Evolutionary conservation across 2,329 filamentous ascomycete genomes (phyloP).

Genomic region (Xylariaceae sp.): DNA sequence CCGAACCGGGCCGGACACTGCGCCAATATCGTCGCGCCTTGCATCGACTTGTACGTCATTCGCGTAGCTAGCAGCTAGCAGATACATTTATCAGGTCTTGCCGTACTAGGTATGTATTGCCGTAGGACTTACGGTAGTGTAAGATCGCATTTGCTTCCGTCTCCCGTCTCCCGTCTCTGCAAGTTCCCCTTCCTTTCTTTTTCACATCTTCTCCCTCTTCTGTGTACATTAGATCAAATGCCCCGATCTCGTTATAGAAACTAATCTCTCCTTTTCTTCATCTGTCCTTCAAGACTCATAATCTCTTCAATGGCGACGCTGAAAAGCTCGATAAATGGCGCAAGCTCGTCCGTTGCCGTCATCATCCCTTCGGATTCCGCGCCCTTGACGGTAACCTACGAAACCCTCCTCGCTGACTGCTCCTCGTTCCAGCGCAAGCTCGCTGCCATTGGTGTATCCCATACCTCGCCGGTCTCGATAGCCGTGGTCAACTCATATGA

Average conservation of each 20-base stretch:
- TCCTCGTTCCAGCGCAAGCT: constrained; percentile 71
- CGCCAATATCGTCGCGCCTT: too few species aligned
- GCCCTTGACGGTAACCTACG: constrained; percentile 65
- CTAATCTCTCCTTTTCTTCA: background rate
- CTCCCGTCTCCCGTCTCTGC: too few species aligned
- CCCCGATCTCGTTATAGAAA: background rate
- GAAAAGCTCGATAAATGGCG: constrained; percentile 47
- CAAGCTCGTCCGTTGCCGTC: constrained; percentile 52
- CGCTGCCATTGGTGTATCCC: constrained; percentile 66
- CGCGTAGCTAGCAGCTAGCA: too few species aligned
- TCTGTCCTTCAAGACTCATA: background rate
- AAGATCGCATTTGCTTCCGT: too few species aligned
- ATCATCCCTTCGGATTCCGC: constrained; percentile 65
- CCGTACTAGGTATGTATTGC: too few species aligned
- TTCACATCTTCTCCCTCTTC: too few species aligned
- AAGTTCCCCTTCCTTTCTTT: too few species aligned
- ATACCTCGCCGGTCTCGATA: constrained; percentile 71
- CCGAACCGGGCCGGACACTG: too few species aligned
- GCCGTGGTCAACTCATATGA: constrained; percentile 81
- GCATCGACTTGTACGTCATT: too few species aligned
- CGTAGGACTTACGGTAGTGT: too few species aligned
- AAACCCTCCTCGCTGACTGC: constrained; percentile 62
- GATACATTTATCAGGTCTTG: too few species aligned
- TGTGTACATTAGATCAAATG: too few species aligned
- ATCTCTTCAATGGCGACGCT: constrained; percentile 38